These are phyloP conservation scores for Dryas alaskensis DNA, from an alignment of 306 rosid genomes.

Conservation along the genomic window DNA sequence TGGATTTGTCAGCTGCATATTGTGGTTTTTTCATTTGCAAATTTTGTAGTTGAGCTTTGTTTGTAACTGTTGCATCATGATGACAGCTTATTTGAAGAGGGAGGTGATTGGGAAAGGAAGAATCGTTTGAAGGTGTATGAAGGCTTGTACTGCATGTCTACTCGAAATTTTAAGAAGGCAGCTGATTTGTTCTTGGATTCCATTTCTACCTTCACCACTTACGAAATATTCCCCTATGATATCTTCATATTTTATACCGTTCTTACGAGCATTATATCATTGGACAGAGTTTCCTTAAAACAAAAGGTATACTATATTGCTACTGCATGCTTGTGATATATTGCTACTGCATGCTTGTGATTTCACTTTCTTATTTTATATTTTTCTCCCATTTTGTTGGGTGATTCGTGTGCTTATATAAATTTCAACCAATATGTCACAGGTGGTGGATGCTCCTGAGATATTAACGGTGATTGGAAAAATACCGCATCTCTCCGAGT, in stretches of 20 bases:
- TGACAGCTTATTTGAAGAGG: conserved; percentile 95
- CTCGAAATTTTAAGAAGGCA: conserved; percentile 90
- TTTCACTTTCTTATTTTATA: conserved; percentile 1
- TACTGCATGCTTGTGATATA: not conserved
- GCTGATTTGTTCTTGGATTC: conserved; percentile 82
- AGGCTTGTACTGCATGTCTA: conserved; percentile 89
- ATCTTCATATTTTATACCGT: conserved; percentile 91
- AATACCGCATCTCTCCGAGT: conserved; percentile 75
- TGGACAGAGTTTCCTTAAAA: conserved; percentile 94
- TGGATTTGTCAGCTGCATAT: conserved; percentile 1
- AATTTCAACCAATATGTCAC: conserved; percentile 15
- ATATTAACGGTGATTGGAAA: conserved; percentile 91
- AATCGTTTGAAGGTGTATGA: conserved; percentile 92
- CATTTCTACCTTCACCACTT: conserved; percentile 92
- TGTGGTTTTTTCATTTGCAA: conserved; percentile 11
- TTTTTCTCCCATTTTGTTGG: conserved; percentile 4
- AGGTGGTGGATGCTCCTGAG: conserved; percentile 99
- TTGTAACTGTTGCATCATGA: conserved; percentile 31
- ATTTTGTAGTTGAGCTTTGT: conserved; percentile 13
- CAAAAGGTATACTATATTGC: conserved; percentile 61
- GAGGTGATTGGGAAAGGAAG: conserved; percentile 99
- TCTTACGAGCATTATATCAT: conserved; percentile 83
- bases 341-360: conserved; percentile 2
- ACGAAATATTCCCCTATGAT: conserved; percentile 82
- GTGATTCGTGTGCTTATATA: not conserved